These are phyloP conservation scores for Fusarium xyrophilum DNA, from an alignment of 2,329 filamentous ascomycete species.

Conservation along the genomic window DNA sequence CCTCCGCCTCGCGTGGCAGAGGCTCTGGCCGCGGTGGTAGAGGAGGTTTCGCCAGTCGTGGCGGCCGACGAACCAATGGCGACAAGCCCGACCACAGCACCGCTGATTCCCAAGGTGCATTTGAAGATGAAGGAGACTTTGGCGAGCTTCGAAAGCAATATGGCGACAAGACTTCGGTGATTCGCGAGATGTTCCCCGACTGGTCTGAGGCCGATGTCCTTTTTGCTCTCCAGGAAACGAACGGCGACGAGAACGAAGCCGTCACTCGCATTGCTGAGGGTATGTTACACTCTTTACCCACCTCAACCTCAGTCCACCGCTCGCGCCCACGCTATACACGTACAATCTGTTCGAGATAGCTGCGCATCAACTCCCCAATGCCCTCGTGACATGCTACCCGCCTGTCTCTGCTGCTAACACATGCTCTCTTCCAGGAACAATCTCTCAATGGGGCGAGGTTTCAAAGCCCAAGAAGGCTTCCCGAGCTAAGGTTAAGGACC, in stretches of 20 bases:
- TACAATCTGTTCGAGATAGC: slow-evolving; percentile 7
- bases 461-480: slow-evolving; percentile 80
- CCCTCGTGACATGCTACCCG: neutral
- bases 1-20: slow-evolving; percentile 85
- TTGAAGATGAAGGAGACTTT: slow-evolving; percentile 87
- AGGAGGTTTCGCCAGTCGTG: slow-evolving; percentile 75
- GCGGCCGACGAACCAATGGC: slow-evolving; percentile 78
- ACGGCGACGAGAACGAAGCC: slow-evolving; percentile 77
- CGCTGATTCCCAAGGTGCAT: slow-evolving; percentile 63
- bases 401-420: slow-evolving; percentile 40
- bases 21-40: slow-evolving; percentile 87
- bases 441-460: slow-evolving; percentile 85
- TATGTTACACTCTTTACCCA: slow-evolving; percentile 49
- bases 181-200: slow-evolving; percentile 92
- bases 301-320: slow-evolving; percentile 18
- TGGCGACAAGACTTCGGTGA: slow-evolving; percentile 75
- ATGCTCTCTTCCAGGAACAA: slow-evolving; percentile 63
- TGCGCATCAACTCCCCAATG: slow-evolving; percentile 5
- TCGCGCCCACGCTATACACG: slow-evolving; percentile 26
- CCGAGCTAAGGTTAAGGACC: slow-evolving; percentile 75
- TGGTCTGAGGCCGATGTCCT: slow-evolving; percentile 97
- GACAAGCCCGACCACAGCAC: slow-evolving; percentile 66
- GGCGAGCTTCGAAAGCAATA: slow-evolving; percentile 92
- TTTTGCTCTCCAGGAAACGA: slow-evolving; percentile 87
- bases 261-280: slow-evolving; percentile 83